A percentile compares a stretch with the other conserved stretches of the same genome.
phyloP scores from a whole-genome alignment of 164 flowering plant genomes.

The Nymphaea colorata region DNA sequence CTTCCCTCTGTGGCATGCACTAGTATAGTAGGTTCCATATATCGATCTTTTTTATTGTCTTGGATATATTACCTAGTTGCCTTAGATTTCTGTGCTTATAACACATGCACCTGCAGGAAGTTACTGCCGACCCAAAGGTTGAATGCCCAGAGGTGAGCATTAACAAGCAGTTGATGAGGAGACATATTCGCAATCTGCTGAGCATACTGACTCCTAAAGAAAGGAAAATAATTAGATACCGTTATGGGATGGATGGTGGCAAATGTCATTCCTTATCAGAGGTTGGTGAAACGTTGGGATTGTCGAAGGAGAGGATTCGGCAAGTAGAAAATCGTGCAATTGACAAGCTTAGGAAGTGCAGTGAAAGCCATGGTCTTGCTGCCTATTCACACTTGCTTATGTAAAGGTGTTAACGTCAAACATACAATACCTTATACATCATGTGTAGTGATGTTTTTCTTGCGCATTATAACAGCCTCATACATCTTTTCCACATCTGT shows the following conservation, averaged over 20 bases:
- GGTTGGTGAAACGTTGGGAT: constrained; percentile 42
- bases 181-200: constrained; percentile 53
- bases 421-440: background rate
- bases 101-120: constrained; percentile 33
- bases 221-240: constrained; percentile 44
- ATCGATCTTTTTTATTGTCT: too few species aligned
- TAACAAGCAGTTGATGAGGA: constrained; percentile 66
- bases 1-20: background rate
- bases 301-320: constrained; percentile 78
- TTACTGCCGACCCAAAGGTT: constrained; percentile 56
- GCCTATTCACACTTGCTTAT: constrained; percentile 38
- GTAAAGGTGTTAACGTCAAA: constrained; percentile 4
- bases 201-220: constrained; percentile 52
- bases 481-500: background rate
- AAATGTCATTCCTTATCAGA: constrained; percentile 37
- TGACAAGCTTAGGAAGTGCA: constrained; percentile 51
- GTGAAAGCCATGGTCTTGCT: constrained; percentile 41
- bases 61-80: too few species aligned
- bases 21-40: too few species aligned
- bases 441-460: background rate
- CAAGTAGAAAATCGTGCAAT: constrained; percentile 70
- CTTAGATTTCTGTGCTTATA: background rate
- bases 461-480: background rate
- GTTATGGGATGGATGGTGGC: constrained; percentile 64
- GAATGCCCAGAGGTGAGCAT: constrained; percentile 50